Percentiles rank a stretch among this genome's conserved stretches.
These are phyloP conservation scores for Backusella australiensis DNA, from an alignment of 192 early-diverging fungal genomes.

Conservation along the genomic window DNA sequence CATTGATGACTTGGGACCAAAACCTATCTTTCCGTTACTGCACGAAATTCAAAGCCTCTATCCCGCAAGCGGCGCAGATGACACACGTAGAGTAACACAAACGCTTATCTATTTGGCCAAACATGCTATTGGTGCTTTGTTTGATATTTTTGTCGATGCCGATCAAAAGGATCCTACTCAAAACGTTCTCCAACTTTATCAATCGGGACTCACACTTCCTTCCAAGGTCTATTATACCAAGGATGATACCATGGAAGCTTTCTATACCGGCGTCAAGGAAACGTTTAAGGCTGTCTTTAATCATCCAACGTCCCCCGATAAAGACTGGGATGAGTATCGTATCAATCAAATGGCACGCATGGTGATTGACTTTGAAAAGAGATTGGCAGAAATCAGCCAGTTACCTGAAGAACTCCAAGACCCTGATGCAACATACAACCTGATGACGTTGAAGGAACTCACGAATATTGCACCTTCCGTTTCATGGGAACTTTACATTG, in stretches of 20 bases:
- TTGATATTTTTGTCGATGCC: conserved; percentile 46
- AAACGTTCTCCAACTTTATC: conserved; percentile 50
- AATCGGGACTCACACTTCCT: conserved; percentile 61
- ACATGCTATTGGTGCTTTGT: conserved; percentile 36
- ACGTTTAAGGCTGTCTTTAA: conserved; percentile 40
- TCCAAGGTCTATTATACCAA: conserved; percentile 66
- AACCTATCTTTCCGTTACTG: conserved; percentile 46
- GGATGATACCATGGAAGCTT: conserved; percentile 38
- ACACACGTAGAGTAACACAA: background rate
- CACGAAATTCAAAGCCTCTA: conserved; percentile 35
- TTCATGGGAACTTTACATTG: conserved; percentile 40
- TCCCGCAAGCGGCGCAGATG: background rate
- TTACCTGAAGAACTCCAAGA: conserved; percentile 46
- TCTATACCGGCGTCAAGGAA: conserved; percentile 41
- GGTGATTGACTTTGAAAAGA: conserved; percentile 61
- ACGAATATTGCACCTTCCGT: conserved; percentile 24
- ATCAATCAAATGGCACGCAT: conserved; percentile 37
- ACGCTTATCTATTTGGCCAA: conserved; percentile 7
- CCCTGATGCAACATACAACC: conserved; percentile 51
- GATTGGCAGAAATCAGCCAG: conserved; percentile 51
- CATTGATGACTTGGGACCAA: conserved; percentile 40
- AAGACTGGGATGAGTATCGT: conserved; percentile 12
- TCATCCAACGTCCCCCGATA: background rate
- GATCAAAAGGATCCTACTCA: conserved; percentile 59
- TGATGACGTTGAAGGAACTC: conserved; percentile 36